Evolutionary conservation across 306 rosid species (phyloP), one percentile per base, ranked within the genome.

Genomic region (Calophaca sinica): DNA sequence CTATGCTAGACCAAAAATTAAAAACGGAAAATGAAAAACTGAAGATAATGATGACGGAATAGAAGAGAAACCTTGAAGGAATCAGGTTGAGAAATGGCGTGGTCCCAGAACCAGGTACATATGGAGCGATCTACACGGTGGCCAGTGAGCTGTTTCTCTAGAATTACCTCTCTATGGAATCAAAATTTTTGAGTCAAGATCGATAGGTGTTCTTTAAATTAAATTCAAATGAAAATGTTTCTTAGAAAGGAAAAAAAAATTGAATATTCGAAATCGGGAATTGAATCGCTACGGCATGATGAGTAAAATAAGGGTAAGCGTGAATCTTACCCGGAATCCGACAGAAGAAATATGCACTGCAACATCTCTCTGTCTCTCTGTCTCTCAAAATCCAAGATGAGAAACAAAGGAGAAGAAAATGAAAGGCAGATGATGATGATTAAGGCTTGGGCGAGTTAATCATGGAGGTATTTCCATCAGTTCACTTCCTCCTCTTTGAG

Each of bases 61-160:
- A 0, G 7, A 11, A n/a, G 67, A 49, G 6, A 61, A 63, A 93
- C 97, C 98, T 88, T 88, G 84, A 89, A 86, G 81, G 93, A 87
- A 87, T 88, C 84, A 54, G 90, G 88, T 83, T 90, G 90, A 71
- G 98, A 87, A 84, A 86, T 60, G 75, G 86, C 76, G 72, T 94
- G 96, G 15, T 87, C 94, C 97, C 97, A 94, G 77, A 88, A 94
- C 98, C 97, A 94, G 11, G 73, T 77, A 67, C 97, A 94, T 11
- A 94, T 91, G 33, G 97, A 94, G 66, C 98, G 98, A 78, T 90
- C 98, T 48, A 91, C 97, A n/a, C 97, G 89, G 82, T 88, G 98
- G 35, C 96, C 98, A 7, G 96, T 84, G 10, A 94, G 90, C 89
- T 94, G 98, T 74, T 94, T 94, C 96, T 94, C 97, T 7, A 94